Evolutionary conservation across 441 rosid genomes (phyloP), one percentile per base, ranked within the genome.

Genomic region (Lagerstroemia fauriei): DNA sequence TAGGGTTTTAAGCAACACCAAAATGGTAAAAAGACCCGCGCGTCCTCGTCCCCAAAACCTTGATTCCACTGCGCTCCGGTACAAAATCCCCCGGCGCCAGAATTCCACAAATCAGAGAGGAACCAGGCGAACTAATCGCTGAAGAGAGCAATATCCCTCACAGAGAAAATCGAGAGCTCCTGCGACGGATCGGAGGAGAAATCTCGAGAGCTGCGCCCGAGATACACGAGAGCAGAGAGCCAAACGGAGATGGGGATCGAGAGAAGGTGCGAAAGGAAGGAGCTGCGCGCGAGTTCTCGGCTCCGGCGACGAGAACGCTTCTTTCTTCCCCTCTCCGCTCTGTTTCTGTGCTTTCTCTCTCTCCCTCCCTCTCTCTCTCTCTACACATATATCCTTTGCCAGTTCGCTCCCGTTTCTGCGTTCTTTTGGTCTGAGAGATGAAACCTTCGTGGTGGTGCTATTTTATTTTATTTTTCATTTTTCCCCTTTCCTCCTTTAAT

Each of bases 171-270:
- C n/a, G 56, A 29, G 69, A 61, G 71, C 74, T 10, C 47, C 75
- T 78, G 81, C 25, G 73, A 84, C 25, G 87, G 92, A 94, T 92
- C 96, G 90, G 82, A 71, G 79, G 82, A 34, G 76, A 80, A 85
- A 87, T 65, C 88, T 83, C 59, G 73, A 77, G 70, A 84, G 84
- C 83, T 80, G 81, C 31, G 78, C 78, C 84, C 84, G 81, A 80
- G 76, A 81, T 83, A 85, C 79, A 87, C 46, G 81, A 72, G 12
- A 29, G 41, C 24, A 13, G 78, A 12, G 27, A 75, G 12, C 38
- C 78, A 17, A 51, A 44, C 25, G 61, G 32, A n/a, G 57, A 3
- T 78, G 51, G 81, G 83, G 76, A 87, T 83, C 85, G 79, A 80
- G 81, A 44, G 78, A 76, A 9, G 57, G 22, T 20, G 41, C 17